These are phyloP conservation scores for Solanum lignicaule DNA, from an alignment of 257 asterid genomes.

Conservation along the genomic window DNA sequence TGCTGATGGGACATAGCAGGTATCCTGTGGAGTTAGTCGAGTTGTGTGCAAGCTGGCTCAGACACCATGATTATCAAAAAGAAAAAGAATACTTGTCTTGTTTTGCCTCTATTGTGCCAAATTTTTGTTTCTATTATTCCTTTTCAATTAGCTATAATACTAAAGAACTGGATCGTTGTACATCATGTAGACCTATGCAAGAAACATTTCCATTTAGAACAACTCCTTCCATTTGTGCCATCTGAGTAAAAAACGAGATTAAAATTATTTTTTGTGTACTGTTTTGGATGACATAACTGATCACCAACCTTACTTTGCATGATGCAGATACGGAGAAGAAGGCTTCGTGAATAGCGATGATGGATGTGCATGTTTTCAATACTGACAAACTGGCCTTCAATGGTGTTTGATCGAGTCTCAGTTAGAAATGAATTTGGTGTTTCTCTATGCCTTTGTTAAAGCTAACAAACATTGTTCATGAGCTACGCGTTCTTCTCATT, in stretches of 20 bases:
- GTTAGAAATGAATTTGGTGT: conserved; percentile 15
- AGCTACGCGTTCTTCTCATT: conserved; percentile 7
- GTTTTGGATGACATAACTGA: neutral
- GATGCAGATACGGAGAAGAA: conserved; percentile 44
- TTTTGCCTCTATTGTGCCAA: neutral
- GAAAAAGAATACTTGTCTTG: neutral
- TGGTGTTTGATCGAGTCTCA: conserved; percentile 4
- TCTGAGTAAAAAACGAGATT: too few relatives aligned
- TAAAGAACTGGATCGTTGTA: neutral
- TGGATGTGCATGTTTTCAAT: neutral
- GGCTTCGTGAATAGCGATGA: conserved; percentile 26
- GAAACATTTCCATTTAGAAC: neutral
- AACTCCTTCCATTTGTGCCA: too few relatives aligned
- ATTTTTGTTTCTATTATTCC: neutral
- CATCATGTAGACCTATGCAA: neutral
- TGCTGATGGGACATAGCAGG: neutral
- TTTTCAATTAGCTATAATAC: neutral
- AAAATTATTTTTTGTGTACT: neutral
- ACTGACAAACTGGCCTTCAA: conserved; percentile 4
- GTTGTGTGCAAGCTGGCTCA: neutral
- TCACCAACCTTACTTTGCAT: neutral
- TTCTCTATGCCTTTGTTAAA: conserved; percentile 4
- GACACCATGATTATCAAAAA: neutral
- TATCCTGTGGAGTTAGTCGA: neutral
- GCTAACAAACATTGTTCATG: conserved; percentile 16